phyloP scores from a whole-genome alignment of 106 monocot species.

The Chionographis japonica region DNA sequence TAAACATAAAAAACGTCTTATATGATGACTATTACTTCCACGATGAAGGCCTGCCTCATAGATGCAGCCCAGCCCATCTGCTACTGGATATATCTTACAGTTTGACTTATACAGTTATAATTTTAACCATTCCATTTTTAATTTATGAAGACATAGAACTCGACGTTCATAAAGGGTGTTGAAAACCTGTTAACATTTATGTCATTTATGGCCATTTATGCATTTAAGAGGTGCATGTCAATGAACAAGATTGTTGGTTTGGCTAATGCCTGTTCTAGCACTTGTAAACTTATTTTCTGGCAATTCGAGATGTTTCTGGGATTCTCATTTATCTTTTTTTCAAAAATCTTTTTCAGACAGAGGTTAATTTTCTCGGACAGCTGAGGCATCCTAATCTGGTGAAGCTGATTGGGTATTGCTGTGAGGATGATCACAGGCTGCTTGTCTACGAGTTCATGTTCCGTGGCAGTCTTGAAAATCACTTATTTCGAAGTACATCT shows the following conservation, averaged over 20 bases:
- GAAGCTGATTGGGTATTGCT: constrained; percentile 91
- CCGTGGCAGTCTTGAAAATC: constrained; percentile 91
- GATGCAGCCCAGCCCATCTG: too few relatives aligned
- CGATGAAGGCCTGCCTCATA: too few relatives aligned
- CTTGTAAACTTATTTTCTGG: not conserved
- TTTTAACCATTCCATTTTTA: too few relatives aligned
- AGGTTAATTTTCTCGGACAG: constrained; percentile 90
- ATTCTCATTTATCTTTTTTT: constrained; percentile 4
- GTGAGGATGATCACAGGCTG: constrained; percentile 90
- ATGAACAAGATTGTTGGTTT: too few relatives aligned
- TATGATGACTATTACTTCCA: too few relatives aligned
- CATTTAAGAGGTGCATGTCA: too few relatives aligned
- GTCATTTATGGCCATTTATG: not conserved
- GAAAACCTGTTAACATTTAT: not conserved
- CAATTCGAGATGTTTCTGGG: not conserved
- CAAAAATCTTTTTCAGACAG: constrained; percentile 51
- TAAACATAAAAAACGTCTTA: too few relatives aligned
- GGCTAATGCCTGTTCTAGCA: too few relatives aligned
- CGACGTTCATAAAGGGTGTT: not conserved
- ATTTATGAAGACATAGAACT: too few relatives aligned
- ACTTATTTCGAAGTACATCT: constrained; percentile 78
- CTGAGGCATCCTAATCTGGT: constrained; percentile 94
- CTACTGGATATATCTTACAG: too few relatives aligned
- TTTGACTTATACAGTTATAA: too few relatives aligned
- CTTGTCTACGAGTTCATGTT: constrained; percentile 98